Percentiles rank a stretch among this genome's conserved stretches.
Conservation (phyloP, 1,284 basidiomycete genomes). For the Xerocomus amazonicus region DNA sequence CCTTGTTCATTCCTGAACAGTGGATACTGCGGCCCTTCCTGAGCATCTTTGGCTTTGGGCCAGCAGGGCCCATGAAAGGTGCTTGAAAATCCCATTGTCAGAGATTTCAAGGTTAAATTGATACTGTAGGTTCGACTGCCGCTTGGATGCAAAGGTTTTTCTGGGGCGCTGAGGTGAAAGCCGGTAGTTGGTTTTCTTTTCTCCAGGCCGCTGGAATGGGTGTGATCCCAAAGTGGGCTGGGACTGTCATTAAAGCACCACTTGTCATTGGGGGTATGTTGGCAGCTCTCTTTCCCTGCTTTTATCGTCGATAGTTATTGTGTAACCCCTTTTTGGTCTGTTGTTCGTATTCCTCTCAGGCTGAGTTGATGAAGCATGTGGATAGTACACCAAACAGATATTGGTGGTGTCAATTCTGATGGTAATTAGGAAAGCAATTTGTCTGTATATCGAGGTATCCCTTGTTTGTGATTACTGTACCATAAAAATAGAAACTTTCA, state of each 20-base stretch:
- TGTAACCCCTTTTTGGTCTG: no score
- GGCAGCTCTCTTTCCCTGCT: not conserved
- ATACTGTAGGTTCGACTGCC: not conserved
- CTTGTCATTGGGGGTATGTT: not conserved
- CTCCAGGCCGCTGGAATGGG: constrained; percentile 16
- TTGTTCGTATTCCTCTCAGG: no score
- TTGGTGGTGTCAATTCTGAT: no score
- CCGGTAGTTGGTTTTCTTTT: not conserved
- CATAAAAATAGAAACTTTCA: no score
- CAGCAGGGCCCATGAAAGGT: not conserved
- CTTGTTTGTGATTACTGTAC: no score
- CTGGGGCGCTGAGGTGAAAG: not conserved
- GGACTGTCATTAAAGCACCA: not conserved
- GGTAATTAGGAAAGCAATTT: no score
- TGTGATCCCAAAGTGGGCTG: constrained; percentile 1
- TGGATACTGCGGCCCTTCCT: not conserved
- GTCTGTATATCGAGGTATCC: no score
- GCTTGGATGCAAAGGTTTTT: not conserved
- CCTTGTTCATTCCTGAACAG: not conserved
- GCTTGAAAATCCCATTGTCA: not conserved
- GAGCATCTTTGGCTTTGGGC: not conserved
- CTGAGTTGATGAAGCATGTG: no score
- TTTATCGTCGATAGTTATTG: no score
- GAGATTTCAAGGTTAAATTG: not conserved
- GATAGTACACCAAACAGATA: no score